A percentile compares a stretch with the other conserved stretches of the same genome.
Conservation (phyloP, 768 basidiomycete species). For the Calocybe gangraenosa region DNA sequence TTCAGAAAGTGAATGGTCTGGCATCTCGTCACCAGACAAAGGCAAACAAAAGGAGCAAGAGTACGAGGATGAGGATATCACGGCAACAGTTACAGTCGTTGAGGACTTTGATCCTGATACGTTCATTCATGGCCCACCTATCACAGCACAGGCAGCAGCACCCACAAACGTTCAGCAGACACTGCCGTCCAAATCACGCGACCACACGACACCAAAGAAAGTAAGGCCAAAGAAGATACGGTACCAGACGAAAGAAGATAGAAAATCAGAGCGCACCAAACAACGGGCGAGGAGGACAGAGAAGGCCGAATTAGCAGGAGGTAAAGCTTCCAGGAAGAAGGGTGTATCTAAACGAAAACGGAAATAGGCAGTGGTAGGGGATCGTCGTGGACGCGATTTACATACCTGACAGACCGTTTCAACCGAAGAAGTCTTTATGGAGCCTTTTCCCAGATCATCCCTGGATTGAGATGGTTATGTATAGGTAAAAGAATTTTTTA, state of each 20-base stretch:
- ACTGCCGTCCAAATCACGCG: constrained; percentile 3
- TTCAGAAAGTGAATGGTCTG: constrained; percentile 47
- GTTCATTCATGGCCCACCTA: constrained; percentile 46
- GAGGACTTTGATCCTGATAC: constrained; percentile 84
- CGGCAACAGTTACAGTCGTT: constrained; percentile 87
- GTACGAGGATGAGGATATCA: constrained; percentile 79
- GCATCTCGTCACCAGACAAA: constrained; percentile 30
- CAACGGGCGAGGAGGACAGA: constrained; percentile 62
- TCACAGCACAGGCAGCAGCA: not conserved
- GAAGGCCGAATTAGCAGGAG: constrained; percentile 71
- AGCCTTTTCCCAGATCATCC: not conserved
- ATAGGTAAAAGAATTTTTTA: no score
- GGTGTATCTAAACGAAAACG: constrained; percentile 17
- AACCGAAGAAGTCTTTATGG: not conserved
- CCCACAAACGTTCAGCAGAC: not conserved
- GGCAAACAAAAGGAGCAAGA: constrained; percentile 54
- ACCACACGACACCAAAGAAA: constrained; percentile 18
- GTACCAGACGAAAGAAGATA: constrained; percentile 69
- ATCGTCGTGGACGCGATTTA: no score
- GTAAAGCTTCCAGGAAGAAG: constrained; percentile 47
- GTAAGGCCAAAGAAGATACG: constrained; percentile 40
- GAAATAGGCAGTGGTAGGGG: constrained; percentile 17
- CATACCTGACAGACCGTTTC: not conserved
- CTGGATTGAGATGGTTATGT: not conserved
- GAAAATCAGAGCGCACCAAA: constrained; percentile 57